A percentile compares a stretch with the other conserved stretches of the same genome.
These are phyloP conservation scores for Leccinum broughii DNA, from an alignment of 768 basidiomycete genomes.

Conservation along the genomic window DNA sequence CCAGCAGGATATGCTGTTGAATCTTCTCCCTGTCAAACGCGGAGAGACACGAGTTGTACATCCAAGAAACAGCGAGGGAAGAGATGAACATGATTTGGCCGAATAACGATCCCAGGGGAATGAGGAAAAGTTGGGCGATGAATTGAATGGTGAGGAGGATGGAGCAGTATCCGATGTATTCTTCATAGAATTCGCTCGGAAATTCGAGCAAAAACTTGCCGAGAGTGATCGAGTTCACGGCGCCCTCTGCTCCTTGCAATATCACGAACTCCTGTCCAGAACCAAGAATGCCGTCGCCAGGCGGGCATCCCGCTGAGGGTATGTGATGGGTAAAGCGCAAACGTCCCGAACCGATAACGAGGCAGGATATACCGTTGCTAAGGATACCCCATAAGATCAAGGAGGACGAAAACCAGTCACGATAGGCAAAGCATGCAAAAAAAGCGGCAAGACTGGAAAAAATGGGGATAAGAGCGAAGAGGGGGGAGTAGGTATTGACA, in stretches of 20 bases:
- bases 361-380: constrained; percentile 29
- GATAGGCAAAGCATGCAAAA: constrained; percentile 16
- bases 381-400: constrained; percentile 33
- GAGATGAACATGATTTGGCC: constrained; percentile 33
- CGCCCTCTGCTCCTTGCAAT: constrained; percentile 10
- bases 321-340: constrained; percentile 16
- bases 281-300: constrained; percentile 27
- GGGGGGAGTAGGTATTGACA: neutral
- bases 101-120: constrained; percentile 29
- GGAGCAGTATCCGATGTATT: constrained; percentile 16
- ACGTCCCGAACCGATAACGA: constrained; percentile 22
- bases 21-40: constrained; percentile 33
- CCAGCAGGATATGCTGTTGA: constrained; percentile 12
- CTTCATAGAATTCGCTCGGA: neutral
- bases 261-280: constrained; percentile 9
- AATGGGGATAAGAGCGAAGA: constrained; percentile 22
- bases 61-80: constrained; percentile 28
- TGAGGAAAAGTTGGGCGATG: constrained; percentile 29
- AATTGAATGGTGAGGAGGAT: constrained; percentile 27
- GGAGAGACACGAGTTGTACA: constrained; percentile 29
- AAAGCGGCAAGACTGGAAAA: constrained; percentile 18
- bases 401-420: constrained; percentile 29
- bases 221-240: constrained; percentile 29
- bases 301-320: constrained; percentile 19
- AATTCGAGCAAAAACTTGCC: constrained; percentile 16